Conservation (phyloP, 2,329 filamentous ascomycete species). For the Didymella arachidicola region DNA sequence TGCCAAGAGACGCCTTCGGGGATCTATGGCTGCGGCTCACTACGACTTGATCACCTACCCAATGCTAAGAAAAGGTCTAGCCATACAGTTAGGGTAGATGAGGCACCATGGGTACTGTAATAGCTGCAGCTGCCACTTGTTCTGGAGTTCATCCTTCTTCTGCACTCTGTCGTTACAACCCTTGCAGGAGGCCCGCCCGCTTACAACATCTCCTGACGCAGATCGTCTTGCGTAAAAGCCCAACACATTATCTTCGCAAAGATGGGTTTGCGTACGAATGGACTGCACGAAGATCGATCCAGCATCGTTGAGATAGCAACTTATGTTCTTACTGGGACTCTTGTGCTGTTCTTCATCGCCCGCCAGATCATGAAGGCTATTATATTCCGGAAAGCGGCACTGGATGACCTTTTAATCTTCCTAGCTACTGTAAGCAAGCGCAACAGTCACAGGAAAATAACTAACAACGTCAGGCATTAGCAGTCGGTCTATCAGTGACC, state of each 20-base stretch:
- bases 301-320: conserved; percentile 35
- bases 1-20: background rate
- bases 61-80: conserved; percentile 1
- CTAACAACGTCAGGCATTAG: conserved; percentile 36
- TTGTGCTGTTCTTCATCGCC: conserved; percentile 35
- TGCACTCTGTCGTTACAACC: background rate
- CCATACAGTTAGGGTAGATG: background rate
- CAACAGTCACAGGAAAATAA: too few species aligned
- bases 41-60: background rate
- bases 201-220: background rate
- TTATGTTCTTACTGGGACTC: conserved; percentile 36
- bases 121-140: background rate
- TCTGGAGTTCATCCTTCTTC: background rate
- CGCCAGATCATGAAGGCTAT: conserved; percentile 39
- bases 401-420: conserved; percentile 45
- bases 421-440: conserved; percentile 38
- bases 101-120: background rate
- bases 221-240: too few species aligned
- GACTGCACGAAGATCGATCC: conserved; percentile 25
- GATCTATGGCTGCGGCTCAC: background rate
- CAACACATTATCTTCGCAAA: background rate
- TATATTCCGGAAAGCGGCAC: conserved; percentile 31
- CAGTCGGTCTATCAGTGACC: conserved; percentile 38
- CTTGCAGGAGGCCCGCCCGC: background rate
- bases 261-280: background rate